Evolutionary conservation across 768 basidiomycete species (phyloP), one percentile per base, ranked within the genome.

Genomic region (Udeniomyces megalosporus): DNA sequence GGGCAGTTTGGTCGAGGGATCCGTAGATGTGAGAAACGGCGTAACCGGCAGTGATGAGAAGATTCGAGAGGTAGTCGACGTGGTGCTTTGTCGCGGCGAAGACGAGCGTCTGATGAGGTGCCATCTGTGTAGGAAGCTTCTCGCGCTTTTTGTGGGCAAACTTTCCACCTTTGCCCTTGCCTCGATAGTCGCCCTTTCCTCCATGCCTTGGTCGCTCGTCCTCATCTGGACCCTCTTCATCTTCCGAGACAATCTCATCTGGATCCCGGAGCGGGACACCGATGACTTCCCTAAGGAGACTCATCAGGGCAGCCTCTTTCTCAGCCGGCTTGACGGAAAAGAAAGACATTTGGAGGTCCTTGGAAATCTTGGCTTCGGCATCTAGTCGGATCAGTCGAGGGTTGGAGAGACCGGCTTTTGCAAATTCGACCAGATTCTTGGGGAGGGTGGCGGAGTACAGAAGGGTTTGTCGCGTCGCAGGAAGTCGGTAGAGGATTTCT

Each of bases 41-140:
- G 71, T 93, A 99, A 12, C 89, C 88, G 10, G 85, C 84, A 14
- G 84, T 79, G 3, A 78, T 78, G 58, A 99, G 79, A 4, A 99
- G 77, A 47, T 80, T 80, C 2, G 82, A 79, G 49, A 97, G 79
- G 72, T 95, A 99, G 74, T 97, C 95, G 69, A 99, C 91, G 68
- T 99, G 95, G 70, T 99, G 95, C 73, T 99, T 97, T 22, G 95
- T 99, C 6, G 93, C 89, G 2, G 85, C 84, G 69, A 99, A 99
- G 8, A 99, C 80, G 53, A 99, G 81, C 0, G 91, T 91, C 74
- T 99, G 95, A 71, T 91, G 85, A 26, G 88, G 82, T 2, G 82
- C 82, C 7, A 81, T 81, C n/a, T 75, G 74, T 22, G 50, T 60
- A 28, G 68, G 64, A 46, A 69, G 61, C 49, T 34, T 56, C 48